Evolutionary conservation across 2,329 filamentous ascomycete species (phyloP), one percentile per base, ranked within the genome.

Genomic region (Zymoseptoria tritici): DNA sequence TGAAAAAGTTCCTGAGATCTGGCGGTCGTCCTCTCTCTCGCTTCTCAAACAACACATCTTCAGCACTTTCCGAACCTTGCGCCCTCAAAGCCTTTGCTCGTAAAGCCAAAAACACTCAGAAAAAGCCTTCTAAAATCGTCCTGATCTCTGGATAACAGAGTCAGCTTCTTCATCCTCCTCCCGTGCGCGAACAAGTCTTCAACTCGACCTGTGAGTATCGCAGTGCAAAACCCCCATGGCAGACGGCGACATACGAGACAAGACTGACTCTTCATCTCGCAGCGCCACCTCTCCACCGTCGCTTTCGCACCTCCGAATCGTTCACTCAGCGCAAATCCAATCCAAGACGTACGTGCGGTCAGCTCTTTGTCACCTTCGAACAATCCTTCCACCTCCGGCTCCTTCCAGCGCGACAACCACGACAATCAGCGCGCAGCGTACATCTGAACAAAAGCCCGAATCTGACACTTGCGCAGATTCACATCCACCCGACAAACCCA

Each of bases 101-200:
- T 22, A 22, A 22, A 22, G 21, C 21, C 67, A 70, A 76, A 75
- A 76, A 76, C 74, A 76, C 21, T 70, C 56, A 63, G 68, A 73
- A 73, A 73, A 71, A 73, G 69, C 60, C 67, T 62, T 66, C 56
- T 70, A 76, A 67, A 62, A 60, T 63, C 61, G 64, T 64, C 62
- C 63, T 61, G 61, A 52, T 16, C 36, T 42, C 64, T 63, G 52
- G 6, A 60, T 63, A 52, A 65, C 60, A 57, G 58, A 64, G 64
- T 65, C 64, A 63, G 63, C 61, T 64, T 60, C 56, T 53, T 13
- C 20, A 21, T 29, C 22, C 52, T 53, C 22, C 29, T 24, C 52
- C 8, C 20, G 20, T 24, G 22, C 22, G 29, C 22, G 52, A 53
- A 31, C 22, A 22, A 53, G 52, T 53, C 52, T 53, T 53, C 52